Percentiles rank a stretch among this genome's conserved stretches.
Conservation (phyloP, 2,329 filamentous ascomycete genomes). For the Ceratocystis eucalypticola region DNA sequence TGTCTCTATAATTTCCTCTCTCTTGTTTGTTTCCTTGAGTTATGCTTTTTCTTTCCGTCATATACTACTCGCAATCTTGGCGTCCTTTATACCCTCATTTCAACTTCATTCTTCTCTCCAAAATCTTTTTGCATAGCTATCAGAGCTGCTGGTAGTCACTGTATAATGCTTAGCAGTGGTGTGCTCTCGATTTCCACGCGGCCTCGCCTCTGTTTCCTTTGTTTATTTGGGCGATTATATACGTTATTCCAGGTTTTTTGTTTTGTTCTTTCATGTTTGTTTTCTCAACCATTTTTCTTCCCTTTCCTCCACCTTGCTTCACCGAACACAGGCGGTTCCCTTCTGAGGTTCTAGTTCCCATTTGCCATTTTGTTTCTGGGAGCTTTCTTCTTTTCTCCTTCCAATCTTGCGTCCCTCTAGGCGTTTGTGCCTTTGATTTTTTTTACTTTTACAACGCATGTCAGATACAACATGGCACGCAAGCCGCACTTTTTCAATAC, state of each 20-base stretch:
- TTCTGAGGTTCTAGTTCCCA: not conserved
- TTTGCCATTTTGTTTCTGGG: not conserved
- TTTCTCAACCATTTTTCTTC: not conserved
- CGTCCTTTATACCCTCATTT: not conserved
- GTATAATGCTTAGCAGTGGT: not conserved
- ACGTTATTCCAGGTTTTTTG: not conserved
- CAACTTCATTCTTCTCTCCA: not conserved
- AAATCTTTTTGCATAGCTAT: not conserved
- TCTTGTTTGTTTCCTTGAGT: constrained; percentile 3
- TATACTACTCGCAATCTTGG: not conserved
- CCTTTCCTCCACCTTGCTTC: not conserved
- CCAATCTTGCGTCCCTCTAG: no score
- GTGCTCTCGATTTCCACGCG: not conserved
- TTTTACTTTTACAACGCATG: no score
- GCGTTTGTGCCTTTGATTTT: no score
- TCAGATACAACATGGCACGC: no score
- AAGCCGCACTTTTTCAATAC: no score
- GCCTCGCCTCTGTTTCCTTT: not conserved
- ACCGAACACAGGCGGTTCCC: not conserved
- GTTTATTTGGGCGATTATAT: not conserved
- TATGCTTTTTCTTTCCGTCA: not conserved
- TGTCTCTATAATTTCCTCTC: not conserved
- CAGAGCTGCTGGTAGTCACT: not conserved
- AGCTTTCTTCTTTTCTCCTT: not conserved
- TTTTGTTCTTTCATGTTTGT: not conserved